These are phyloP conservation scores for Alternaria triticina DNA, from an alignment of 2,329 filamentous ascomycete genomes.

Conservation along the genomic window DNA sequence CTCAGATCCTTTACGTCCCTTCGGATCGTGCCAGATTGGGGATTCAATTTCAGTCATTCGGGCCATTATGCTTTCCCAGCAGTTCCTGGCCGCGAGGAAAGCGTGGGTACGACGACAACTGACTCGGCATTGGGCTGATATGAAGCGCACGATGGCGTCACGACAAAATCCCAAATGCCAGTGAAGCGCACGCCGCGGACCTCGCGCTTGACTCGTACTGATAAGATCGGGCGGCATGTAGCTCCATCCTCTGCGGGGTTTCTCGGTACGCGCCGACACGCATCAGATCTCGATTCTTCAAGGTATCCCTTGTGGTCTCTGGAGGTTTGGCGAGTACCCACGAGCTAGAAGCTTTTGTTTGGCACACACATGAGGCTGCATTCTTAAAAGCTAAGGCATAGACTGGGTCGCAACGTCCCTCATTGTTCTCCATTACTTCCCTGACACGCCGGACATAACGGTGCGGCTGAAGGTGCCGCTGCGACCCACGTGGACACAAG, in stretches of 20 bases:
- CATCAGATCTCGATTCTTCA: background rate
- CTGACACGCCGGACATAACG: background rate
- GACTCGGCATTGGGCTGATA: slow-evolving; percentile 1
- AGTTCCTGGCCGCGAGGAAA: background rate
- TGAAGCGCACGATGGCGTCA: slow-evolving; percentile 12
- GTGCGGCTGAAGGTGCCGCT: background rate
- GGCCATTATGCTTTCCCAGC: background rate
- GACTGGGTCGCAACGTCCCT: background rate
- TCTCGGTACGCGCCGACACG: slow-evolving; percentile 10
- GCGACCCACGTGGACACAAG: background rate
- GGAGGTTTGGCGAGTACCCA: background rate
- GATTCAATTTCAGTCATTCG: background rate
- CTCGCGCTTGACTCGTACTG: background rate
- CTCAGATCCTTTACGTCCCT: background rate
- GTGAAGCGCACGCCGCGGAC: background rate
- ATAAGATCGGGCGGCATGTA: background rate
- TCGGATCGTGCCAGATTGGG: background rate
- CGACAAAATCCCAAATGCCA: background rate
- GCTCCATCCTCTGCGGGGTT: slow-evolving; percentile 2
- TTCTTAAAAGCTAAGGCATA: background rate
- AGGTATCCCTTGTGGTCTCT: background rate
- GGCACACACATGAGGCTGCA: background rate
- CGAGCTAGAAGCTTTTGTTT: background rate
- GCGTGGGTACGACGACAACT: background rate
- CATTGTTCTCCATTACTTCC: background rate